These are phyloP conservation scores for Acrodontium crateriforme DNA, from an alignment of 2,329 filamentous ascomycete species.

Conservation along the genomic window DNA sequence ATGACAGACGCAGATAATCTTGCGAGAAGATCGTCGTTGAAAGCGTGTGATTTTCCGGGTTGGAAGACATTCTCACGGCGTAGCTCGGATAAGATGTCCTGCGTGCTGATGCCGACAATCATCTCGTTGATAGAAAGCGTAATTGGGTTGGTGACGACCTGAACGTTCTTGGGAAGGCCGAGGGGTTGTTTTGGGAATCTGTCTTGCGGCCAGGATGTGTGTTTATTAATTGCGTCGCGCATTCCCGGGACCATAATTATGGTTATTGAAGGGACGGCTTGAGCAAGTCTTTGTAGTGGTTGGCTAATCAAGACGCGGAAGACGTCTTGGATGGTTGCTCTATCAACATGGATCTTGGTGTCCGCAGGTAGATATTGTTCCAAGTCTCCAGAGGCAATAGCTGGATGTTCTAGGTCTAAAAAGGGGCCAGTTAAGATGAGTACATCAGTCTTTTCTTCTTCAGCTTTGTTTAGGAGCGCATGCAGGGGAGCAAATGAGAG, in stretches of 20 bases:
- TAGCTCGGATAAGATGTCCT: slow-evolving; percentile 71
- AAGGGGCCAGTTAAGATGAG: slow-evolving; percentile 78
- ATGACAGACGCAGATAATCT: slow-evolving; percentile 66
- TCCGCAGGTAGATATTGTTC: slow-evolving; percentile 30
- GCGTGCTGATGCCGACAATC: slow-evolving; percentile 64
- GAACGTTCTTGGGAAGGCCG: slow-evolving; percentile 61
- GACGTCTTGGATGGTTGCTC: slow-evolving; percentile 64
- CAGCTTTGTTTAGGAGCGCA: slow-evolving; percentile 64
- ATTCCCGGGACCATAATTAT: slow-evolving; percentile 72
- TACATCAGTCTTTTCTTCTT: slow-evolving; percentile 59
- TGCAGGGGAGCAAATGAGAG: slow-evolving; percentile 80
- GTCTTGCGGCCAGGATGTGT: slow-evolving; percentile 77
- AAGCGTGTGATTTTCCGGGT: slow-evolving; percentile 68
- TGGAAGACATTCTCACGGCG: slow-evolving; percentile 46
- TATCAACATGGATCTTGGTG: slow-evolving; percentile 43
- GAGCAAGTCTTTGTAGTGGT: slow-evolving; percentile 55
- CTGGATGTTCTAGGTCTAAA: slow-evolving; percentile 78
- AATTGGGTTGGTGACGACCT: slow-evolving; percentile 80
- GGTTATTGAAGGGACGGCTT: slow-evolving; percentile 62
- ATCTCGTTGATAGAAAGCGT: slow-evolving; percentile 79
- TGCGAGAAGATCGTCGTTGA: slow-evolving; percentile 46
- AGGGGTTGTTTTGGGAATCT: slow-evolving; percentile 56
- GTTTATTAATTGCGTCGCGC: slow-evolving; percentile 66
- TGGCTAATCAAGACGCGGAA: slow-evolving; percentile 71
- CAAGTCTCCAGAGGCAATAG: slow-evolving; percentile 48